Evolutionary conservation across 1,284 basidiomycete genomes (phyloP), one percentile per base, ranked within the genome.

Genomic region (Earliella scabrosa): DNA sequence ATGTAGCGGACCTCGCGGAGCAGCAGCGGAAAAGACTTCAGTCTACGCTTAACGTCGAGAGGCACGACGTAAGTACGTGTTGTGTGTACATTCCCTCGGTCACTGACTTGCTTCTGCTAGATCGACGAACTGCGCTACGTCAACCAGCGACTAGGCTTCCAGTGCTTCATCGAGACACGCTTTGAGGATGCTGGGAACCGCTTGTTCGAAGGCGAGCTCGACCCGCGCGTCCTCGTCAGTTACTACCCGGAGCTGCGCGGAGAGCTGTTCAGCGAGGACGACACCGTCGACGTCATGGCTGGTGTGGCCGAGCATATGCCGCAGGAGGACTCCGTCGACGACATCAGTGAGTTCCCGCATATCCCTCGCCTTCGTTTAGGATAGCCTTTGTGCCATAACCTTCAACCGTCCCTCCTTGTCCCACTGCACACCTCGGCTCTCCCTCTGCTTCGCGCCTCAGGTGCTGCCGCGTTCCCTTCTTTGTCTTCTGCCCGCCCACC

Each of bases 161-260:
- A 85, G 69, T 85, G 83, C 60, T 78, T 94, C 62, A 70, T 74
- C 18, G 86, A 90, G 68, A 92, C 89, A 0, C 74, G 82, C 27
- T 94, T 94, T 67, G 83, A 87, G 61, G 87, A 92, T 58, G 92
- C 91, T 1, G 87, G 87, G n/a, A 78, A 80, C 60, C 78, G 89
- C 62, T 78, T 94, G 52, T 84, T 88, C 65, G 78, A 82, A 51
- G 90, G 90, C 26, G 79, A 85, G 31, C 73, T 89, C 16, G 92
- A 95, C 68, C 91, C 92, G 0, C 82, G 92, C 13, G 68, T 92
- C 5, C 79, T 91, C 45, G 75, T 93, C 56, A 85, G 87, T 61
- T 88, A 92, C 66, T 94, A 86, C 65, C 88, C 90, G 4, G 82
- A 88, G 50, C 71, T 94, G 24, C 77, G 83, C 11, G 87, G 86